phyloP scores from a whole-genome alignment of 257 asterid species.

The Solanum boliviense region DNA sequence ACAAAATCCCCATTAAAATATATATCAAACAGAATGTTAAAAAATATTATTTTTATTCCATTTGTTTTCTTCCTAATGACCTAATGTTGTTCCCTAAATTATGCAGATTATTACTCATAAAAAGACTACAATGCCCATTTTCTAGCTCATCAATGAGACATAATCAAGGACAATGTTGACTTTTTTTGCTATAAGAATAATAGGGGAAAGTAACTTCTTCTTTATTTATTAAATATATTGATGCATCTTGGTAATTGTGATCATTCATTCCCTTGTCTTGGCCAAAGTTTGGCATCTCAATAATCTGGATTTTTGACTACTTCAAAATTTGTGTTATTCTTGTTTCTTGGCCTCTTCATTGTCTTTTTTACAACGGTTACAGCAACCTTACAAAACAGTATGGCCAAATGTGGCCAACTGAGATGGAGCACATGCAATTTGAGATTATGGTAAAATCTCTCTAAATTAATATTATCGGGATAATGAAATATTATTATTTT shows the following conservation, averaged over 20 bases:
- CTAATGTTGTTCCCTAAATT: background rate
- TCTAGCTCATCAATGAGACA: background rate
- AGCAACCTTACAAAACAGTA: background rate
- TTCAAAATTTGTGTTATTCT: background rate
- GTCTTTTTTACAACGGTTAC: background rate
- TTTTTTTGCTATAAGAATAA: background rate
- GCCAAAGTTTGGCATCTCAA: constrained; percentile 8
- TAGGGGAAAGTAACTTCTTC: background rate
- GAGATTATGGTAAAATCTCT: background rate
- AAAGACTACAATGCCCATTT: background rate
- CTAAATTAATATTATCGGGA: too few species aligned
- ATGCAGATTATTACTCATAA: background rate
- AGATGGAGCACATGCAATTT: background rate
- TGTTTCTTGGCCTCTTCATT: background rate
- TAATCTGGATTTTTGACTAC: constrained; percentile 7
- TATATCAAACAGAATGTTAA: background rate
- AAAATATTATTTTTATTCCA: background rate
- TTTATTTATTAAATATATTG: background rate
- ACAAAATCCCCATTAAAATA: background rate
- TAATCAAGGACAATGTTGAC: background rate
- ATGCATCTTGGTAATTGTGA: constrained; percentile 2
- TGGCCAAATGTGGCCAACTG: background rate
- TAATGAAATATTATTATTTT: too few species aligned
- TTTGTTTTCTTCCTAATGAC: background rate
- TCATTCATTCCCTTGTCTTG: constrained; percentile 10